Evolutionary conservation across 164 flowering plant genomes (phyloP), one percentile per base, ranked within the genome.

Genomic region (Malania oleifera): DNA sequence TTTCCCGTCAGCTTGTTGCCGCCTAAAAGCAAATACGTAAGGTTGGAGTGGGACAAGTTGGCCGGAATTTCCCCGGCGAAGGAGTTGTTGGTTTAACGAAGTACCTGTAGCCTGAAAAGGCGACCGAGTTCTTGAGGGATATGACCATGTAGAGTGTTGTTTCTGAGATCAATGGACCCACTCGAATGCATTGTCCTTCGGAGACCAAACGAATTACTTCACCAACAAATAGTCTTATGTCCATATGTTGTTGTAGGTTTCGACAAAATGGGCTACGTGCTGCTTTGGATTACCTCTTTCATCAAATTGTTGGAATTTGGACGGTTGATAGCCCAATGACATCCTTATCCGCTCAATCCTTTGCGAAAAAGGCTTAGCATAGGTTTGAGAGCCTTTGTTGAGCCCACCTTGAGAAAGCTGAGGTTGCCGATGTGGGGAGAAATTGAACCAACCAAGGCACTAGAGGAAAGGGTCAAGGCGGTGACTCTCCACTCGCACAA

Each of bases 401-500:
- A n/a, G n/a, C n/a, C n/a, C n/a, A n/a, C n/a, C n/a, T n/a, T 56
- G 1, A 70, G 65, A 52, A 63, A 76, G 3, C 63, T 60, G 11
- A 75, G 45, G 34, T 76, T 76, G 1, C 75, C 72, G 1, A 76
- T 43, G 15, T 17, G 22, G 15, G 71, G 62, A 0, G 78, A 60
- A 11, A 72, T 2, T 7, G 67, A 7, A 0, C 76, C 74, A 8
- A 11, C 47, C 8, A 72, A 31, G 7, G 23, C 18, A 6, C 14
- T 12, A 2, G 54, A 44, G 1, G 24, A 17, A 9, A 70, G 51
- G 13, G 60, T 34, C 25, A 76, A 15, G 0, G 1, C 39, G 0
- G 63, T 63, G 26, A 75, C 73, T 26, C 77, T 66, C 44, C 77
- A 73, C 12, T 49, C 22, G 40, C 77, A 73, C 45, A 69, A 67